Base-by-base conservation (phyloP, 2,329 filamentous ascomycete genomes). In the Fusarium circinatum region DNA sequence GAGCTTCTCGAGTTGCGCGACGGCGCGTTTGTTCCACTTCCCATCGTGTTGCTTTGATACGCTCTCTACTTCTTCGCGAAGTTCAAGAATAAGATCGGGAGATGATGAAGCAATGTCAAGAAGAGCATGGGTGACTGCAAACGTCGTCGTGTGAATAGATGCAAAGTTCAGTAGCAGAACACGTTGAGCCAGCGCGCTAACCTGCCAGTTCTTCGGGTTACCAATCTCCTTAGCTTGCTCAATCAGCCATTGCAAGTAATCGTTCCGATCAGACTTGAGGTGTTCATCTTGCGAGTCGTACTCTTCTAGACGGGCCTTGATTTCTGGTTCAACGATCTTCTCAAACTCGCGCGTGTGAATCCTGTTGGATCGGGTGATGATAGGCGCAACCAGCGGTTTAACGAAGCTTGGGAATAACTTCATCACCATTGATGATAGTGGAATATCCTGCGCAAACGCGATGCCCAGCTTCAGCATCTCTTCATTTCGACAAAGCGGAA, bases 161-260 rank as follows among this genome's bases (percentile, higher is more conserved):
- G 65, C 65, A 22, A 68, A 68, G 24, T 68, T 68, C 1, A 68
- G 14, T 11, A 68, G 36, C 9, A 68, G 22, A 15, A 68, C 34
- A 11, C 65, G 65, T 4, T 68, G 52, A 4, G 65, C 17, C 13
- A 68, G 32, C 3, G 63, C 54, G 24, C 34, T 68, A 4, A 39
- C 22, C 8, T 36, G 28, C 65, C 65, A 68, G 6, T 68, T 68
- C 28, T 68, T 68, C 2, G 63, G 47, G 2, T 68, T 52, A 4
- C 63, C 63, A 11, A 61, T 68, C 0, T 32, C 26, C 22, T 68
- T 68, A 4, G 65, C 65, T 10, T 68, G 65, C 4, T 68, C 39
- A 7, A 68, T 67, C 2, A 41, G 9, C 65, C 65, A 68, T 8
- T 68, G 45, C 1, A 68, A 8, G 11, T 42, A 68, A 20, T 68